Evolutionary conservation across 164 flowering plant genomes (phyloP), one percentile per base, ranked within the genome.

Genomic region (Piper betle): DNA sequence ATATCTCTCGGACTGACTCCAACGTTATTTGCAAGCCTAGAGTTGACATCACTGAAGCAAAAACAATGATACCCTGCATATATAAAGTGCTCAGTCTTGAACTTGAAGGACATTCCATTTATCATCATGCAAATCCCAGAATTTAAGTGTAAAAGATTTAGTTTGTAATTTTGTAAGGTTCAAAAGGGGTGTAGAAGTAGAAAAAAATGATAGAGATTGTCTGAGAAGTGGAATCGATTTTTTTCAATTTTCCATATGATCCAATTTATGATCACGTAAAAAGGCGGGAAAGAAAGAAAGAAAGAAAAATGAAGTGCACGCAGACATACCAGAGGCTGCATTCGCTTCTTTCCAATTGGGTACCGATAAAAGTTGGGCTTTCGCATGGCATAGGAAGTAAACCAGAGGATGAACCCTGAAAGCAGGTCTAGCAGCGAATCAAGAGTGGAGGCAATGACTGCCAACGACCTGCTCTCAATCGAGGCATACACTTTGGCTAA

Each of bases 371-470:
- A 83, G 62, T 85, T 89, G 6, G 91, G 94, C 18, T 71, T 79
- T 66, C 61, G 79, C 97, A 89, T 89, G 61, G 91, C 83, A 75
- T 85, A 6, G 48, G 89, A 63, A 62, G 97, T 85, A 71, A 87
- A 89, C 97, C 97, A 89, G 46, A 89, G 63, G 38, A 89, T 89
- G 59, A 89, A 82, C 7, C 96, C 96, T 4, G 96, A 89, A 40
- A 89, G 69, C 41, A 89, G 85, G 75, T 86, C 96, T 72, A 89
- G 69, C 25, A 89, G 71, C 4, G 94, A 89, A 43, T 86, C 96
- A 71, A 89, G 59, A 5, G 96, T 89, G 12, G 97, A 89, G 2
- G 97, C 94, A 50, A 89, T 85, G 13, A 87, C 94, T 7, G 97
- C 97, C 76, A 89, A 56, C 4, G 97, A 89, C 72, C 79, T 80